Conservation (phyloP, 352 stramenopile genomes). For the Phytopythium oedochilum region DNA sequence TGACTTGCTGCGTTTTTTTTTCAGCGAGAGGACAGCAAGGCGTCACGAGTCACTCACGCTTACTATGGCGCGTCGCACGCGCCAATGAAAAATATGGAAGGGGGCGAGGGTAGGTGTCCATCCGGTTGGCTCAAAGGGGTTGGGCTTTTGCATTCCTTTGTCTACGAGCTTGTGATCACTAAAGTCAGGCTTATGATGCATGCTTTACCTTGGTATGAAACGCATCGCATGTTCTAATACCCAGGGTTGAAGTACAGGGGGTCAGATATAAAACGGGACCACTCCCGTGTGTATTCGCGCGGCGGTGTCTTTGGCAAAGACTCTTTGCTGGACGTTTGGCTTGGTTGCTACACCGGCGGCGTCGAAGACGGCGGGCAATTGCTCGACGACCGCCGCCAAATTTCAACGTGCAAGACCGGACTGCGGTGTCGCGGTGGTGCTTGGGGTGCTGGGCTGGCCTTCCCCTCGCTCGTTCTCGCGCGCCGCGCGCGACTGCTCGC, state of each 20-base stretch:
- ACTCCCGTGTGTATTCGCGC: neutral
- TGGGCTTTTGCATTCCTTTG: neutral
- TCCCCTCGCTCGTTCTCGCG: neutral
- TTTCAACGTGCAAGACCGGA: no score
- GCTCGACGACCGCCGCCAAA: neutral
- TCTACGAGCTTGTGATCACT: no score
- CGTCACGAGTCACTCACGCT: neutral
- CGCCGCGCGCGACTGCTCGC: neutral
- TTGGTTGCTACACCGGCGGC: neutral
- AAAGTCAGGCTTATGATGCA: no score
- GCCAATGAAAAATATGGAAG: neutral
- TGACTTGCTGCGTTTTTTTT: neutral
- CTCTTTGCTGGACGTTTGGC: no score
- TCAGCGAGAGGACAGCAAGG: neutral
- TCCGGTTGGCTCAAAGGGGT: neutral
- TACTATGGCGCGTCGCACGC: neutral
- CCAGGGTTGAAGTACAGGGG: neutral
- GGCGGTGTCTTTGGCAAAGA: neutral
- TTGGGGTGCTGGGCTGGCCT: neutral
- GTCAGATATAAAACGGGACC: neutral
- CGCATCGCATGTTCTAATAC: neutral
- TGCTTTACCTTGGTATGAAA: no score
- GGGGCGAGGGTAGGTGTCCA: neutral
- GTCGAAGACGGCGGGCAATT: neutral
- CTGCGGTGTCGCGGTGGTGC: no score